Conservation (phyloP, 305 asterid genomes). For the Fraxinus xanthoxyloides region DNA sequence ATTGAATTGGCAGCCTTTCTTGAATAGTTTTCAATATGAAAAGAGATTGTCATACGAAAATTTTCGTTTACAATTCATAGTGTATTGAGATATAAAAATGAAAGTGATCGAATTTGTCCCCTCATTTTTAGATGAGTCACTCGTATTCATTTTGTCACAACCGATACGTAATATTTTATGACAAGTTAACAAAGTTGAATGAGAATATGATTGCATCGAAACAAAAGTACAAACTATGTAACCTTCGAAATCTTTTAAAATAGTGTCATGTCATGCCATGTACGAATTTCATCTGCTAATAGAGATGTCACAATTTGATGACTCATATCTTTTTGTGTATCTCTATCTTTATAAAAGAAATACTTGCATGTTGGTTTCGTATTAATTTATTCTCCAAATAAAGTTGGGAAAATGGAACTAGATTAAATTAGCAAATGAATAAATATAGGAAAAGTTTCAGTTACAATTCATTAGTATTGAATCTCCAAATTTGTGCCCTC, state of each 20-base stretch:
- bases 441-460: not conserved
- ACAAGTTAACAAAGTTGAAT: not conserved
- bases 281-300: not conserved
- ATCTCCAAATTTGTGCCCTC: not conserved
- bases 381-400: not conserved
- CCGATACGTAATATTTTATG: not conserved
- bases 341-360: not conserved
- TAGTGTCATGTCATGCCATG: not conserved
- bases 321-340: not conserved
- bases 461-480: not conserved
- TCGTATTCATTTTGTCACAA: not conserved
- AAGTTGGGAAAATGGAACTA: not conserved
- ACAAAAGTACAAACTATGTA: not conserved
- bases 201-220: not conserved
- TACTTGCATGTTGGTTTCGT: not conserved
- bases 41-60: not conserved
- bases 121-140: not conserved
- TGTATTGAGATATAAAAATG: not conserved
- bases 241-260: not conserved
- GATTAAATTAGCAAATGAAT: not conserved
- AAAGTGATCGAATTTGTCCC: not conserved
- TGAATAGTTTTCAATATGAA: not conserved
- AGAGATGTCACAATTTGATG: not conserved
- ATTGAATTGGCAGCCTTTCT: slow-evolving; percentile 18
- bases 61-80: not conserved